A percentile compares a stretch with the other conserved stretches of the same genome.
Evolutionary conservation across 1,139 yeast species (phyloP).

Genomic region (Saccharomyces pastorianus): DNA sequence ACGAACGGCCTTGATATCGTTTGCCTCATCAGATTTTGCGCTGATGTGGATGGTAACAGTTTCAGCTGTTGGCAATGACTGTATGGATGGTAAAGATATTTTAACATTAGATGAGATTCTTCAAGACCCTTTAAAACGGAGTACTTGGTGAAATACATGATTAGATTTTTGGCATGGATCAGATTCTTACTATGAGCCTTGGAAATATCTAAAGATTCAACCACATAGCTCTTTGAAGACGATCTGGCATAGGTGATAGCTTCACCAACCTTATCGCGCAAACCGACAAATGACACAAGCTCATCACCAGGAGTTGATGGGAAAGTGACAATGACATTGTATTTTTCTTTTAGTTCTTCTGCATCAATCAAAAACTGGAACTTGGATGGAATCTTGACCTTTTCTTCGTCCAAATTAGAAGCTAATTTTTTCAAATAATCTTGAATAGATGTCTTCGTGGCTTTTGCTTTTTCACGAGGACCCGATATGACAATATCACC

Average conservation of each 20-base stretch:
- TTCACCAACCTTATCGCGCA: slow-evolving; percentile 42
- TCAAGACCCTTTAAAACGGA: slow-evolving; percentile 38
- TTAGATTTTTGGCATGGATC: slow-evolving; percentile 65
- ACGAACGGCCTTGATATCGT: slow-evolving; percentile 48
- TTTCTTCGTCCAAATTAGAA: slow-evolving; percentile 38
- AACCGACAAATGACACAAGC: slow-evolving; percentile 61
- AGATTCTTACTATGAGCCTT: slow-evolving; percentile 80
- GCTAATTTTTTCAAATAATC: slow-evolving; percentile 41
- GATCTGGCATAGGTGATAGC: slow-evolving; percentile 55
- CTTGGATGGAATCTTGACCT: slow-evolving; percentile 40
- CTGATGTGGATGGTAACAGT: slow-evolving; percentile 39
- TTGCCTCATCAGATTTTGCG: slow-evolving; percentile 36
- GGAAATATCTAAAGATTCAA: slow-evolving; percentile 70
- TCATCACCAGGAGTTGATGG: slow-evolving; percentile 40
- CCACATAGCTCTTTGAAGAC: slow-evolving; percentile 47
- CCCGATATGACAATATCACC: slow-evolving; percentile 31
- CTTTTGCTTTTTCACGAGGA: slow-evolving; percentile 29
- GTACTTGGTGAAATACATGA: slow-evolving; percentile 53
- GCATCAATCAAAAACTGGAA: slow-evolving; percentile 45
- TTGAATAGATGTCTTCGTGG: slow-evolving; percentile 35
- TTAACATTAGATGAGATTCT: slow-evolving; percentile 37
- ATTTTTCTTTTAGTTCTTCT: slow-evolving; percentile 41
- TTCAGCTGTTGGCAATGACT: slow-evolving; percentile 32
- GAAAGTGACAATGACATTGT: slow-evolving; percentile 56
- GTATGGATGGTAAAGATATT: slow-evolving; percentile 48